Percentiles rank a stretch among this genome's conserved stretches.
phyloP scores from a whole-genome alignment of 2,329 filamentous ascomycete species.

The Diplodia intermedia region DNA sequence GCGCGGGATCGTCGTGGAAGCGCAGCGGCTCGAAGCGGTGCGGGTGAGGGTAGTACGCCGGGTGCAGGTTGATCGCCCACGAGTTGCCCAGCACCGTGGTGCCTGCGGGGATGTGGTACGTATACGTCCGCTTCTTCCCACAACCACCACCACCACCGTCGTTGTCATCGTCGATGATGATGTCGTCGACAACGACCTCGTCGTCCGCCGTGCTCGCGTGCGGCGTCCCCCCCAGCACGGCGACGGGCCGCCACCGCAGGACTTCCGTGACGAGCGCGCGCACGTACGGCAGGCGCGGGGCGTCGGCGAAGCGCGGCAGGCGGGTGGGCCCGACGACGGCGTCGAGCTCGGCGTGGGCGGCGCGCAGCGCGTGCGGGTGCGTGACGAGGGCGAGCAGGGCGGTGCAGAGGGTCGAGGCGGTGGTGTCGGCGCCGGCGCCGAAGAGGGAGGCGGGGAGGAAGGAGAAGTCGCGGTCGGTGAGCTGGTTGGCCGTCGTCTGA shows the following conservation, averaged over 20 bases:
- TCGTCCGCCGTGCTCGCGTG: slow-evolving; percentile 59
- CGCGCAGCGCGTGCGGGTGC: slow-evolving; percentile 53
- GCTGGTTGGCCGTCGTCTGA: slow-evolving; percentile 33
- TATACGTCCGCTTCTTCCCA: no score
- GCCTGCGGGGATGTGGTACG: slow-evolving; percentile 58
- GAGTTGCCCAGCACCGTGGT: slow-evolving; percentile 56
- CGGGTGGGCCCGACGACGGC: slow-evolving; percentile 42
- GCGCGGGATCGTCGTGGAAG: slow-evolving; percentile 38
- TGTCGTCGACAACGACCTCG: slow-evolving; percentile 19
- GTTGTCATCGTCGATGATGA: no score
- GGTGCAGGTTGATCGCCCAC: slow-evolving; percentile 54
- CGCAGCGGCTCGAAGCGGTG: slow-evolving; percentile 51
- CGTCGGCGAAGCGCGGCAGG: slow-evolving; percentile 48
- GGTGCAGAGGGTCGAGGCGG: slow-evolving; percentile 56
- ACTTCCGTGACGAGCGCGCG: slow-evolving; percentile 50
- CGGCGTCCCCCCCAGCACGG: slow-evolving; percentile 54
- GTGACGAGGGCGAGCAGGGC: slow-evolving; percentile 59
- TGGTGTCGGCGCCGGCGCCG: slow-evolving; percentile 61
- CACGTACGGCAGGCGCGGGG: slow-evolving; percentile 48
- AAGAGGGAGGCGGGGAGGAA: slow-evolving; percentile 55
- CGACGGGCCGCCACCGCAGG: slow-evolving; percentile 48
- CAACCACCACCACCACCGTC: no score
- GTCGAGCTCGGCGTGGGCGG: slow-evolving; percentile 54
- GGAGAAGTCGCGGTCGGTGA: slow-evolving; percentile 53
- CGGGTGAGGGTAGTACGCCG: slow-evolving; percentile 50